These are phyloP conservation scores for Colletotrichum eleusines DNA, from an alignment of 2,329 filamentous ascomycete genomes.

Conservation along the genomic window DNA sequence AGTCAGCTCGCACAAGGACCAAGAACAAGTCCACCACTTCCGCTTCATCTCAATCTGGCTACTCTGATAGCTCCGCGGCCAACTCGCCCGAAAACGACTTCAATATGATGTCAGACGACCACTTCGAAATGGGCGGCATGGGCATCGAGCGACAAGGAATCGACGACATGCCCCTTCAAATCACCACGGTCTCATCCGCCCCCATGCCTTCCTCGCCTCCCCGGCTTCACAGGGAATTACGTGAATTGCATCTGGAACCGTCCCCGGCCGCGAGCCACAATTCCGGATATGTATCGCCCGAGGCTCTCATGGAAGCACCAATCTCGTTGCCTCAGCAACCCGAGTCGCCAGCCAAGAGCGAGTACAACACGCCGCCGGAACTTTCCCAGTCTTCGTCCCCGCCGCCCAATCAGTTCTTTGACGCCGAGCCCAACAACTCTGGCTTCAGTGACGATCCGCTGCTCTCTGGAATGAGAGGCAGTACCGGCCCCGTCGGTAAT, in stretches of 20 bases:
- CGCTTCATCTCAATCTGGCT: slow-evolving; percentile 65
- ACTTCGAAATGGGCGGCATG: slow-evolving; percentile 60
- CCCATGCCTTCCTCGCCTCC: slow-evolving; percentile 52
- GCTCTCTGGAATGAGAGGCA: slow-evolving; percentile 46
- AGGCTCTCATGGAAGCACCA: slow-evolving; percentile 55
- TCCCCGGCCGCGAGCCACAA: slow-evolving; percentile 59
- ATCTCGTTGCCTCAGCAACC: slow-evolving; percentile 51
- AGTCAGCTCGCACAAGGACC: slow-evolving; percentile 66
- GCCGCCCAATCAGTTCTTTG: slow-evolving; percentile 61
- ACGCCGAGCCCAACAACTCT: slow-evolving; percentile 56
- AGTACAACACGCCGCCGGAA: slow-evolving; percentile 69
- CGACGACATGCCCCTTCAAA: slow-evolving; percentile 46
- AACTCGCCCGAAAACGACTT: slow-evolving; percentile 66
- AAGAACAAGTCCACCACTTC: slow-evolving; percentile 67
- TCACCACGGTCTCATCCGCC: slow-evolving; percentile 60
- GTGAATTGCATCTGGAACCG: slow-evolving; percentile 49
- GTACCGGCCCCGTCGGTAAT: slow-evolving; percentile 19
- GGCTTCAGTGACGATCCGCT: slow-evolving; percentile 48
- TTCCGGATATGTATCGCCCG: slow-evolving; percentile 61
- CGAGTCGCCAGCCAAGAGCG: slow-evolving; percentile 65
- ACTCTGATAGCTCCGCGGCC: slow-evolving; percentile 67
- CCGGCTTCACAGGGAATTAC: slow-evolving; percentile 50
- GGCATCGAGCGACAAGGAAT: slow-evolving; percentile 28
- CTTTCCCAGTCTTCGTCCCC: slow-evolving; percentile 72
- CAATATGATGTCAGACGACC: slow-evolving; percentile 51